phyloP scores from a whole-genome alignment of 495 filamentous ascomycete species.

The Parathielavia hyrcaniae region DNA sequence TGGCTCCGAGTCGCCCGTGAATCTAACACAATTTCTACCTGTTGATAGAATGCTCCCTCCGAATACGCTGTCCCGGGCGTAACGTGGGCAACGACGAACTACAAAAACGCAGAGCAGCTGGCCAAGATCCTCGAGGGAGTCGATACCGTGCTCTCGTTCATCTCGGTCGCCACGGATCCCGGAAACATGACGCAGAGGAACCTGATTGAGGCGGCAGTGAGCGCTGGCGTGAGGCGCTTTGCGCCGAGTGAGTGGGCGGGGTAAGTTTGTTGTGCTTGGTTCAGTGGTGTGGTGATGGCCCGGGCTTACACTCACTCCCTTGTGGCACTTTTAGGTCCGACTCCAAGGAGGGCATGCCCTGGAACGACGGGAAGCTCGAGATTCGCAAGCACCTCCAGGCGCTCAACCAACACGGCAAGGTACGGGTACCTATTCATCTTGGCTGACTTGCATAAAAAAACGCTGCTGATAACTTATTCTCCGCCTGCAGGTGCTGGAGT shows the following conservation, averaged over 20 bases:
- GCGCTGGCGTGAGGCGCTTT: slow-evolving; percentile 51
- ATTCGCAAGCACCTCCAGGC: slow-evolving; percentile 46
- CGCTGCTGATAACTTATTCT: background rate
- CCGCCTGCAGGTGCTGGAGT: slow-evolving; percentile 39
- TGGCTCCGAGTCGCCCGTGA: too few species aligned
- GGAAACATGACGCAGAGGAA: slow-evolving; percentile 36
- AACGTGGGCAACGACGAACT: slow-evolving; percentile 42
- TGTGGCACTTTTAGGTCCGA: slow-evolving; percentile 11
- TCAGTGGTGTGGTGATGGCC: too few species aligned
- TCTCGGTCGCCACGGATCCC: slow-evolving; percentile 35
- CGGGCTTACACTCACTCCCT: slow-evolving; percentile 7
- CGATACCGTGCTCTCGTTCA: slow-evolving; percentile 53
- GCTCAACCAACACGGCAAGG: slow-evolving; percentile 46
- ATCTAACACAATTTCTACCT: background rate
- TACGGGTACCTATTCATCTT: slow-evolving; percentile 10
- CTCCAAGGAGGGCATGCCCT: slow-evolving; percentile 35
- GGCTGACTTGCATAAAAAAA: too few species aligned
- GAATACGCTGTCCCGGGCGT: slow-evolving; percentile 19
- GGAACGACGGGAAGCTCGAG: slow-evolving; percentile 45
- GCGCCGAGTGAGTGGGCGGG: slow-evolving; percentile 44
- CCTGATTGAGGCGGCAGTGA: slow-evolving; percentile 49
- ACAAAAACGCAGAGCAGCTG: slow-evolving; percentile 37
- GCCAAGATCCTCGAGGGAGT: slow-evolving; percentile 39
- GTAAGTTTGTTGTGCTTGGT: slow-evolving; percentile 24
- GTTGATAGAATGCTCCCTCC: slow-evolving; percentile 15